phyloP scores from a whole-genome alignment of 305 asterid genomes.

The Ilex paraguariensis region DNA sequence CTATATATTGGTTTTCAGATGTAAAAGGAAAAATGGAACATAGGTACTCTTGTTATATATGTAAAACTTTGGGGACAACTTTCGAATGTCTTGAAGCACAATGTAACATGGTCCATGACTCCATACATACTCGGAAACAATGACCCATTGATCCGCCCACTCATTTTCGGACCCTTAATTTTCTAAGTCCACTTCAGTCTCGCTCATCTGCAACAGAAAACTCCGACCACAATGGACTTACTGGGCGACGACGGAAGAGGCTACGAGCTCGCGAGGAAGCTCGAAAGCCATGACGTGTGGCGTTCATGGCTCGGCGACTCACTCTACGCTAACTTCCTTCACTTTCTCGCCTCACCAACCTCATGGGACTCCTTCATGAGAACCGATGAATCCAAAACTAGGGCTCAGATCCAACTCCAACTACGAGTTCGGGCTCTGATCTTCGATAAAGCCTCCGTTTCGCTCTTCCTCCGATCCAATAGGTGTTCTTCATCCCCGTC shows the following conservation, averaged over 20 bases:
- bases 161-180: no score
- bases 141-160: no score
- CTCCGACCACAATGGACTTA: slow-evolving; percentile 38
- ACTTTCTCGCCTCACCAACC: slow-evolving; percentile 61
- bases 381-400: slow-evolving; percentile 49
- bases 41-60: no score
- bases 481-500: slow-evolving; percentile 22
- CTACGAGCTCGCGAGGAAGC: slow-evolving; percentile 88
- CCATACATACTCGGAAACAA: no score
- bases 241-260: slow-evolving; percentile 87
- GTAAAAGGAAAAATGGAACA: no score
- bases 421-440: slow-evolving; percentile 96
- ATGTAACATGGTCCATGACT: no score
- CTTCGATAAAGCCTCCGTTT: slow-evolving; percentile 71
- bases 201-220: neutral
- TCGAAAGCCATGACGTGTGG: slow-evolving; percentile 86
- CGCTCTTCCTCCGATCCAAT: slow-evolving; percentile 38
- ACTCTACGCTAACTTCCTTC: slow-evolving; percentile 55
- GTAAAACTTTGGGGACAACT: no score
- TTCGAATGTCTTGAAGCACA: no score
- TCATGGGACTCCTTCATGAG: slow-evolving; percentile 88
- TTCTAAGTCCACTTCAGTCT: neutral
- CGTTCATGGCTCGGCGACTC: slow-evolving; percentile 87
- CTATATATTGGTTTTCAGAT: no score
- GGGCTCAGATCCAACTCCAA: slow-evolving; percentile 73